Evolutionary conservation across 73 alveolate genomes (phyloP), one percentile per base, ranked within the genome.

Genomic region (Paramecium caudatum): DNA sequence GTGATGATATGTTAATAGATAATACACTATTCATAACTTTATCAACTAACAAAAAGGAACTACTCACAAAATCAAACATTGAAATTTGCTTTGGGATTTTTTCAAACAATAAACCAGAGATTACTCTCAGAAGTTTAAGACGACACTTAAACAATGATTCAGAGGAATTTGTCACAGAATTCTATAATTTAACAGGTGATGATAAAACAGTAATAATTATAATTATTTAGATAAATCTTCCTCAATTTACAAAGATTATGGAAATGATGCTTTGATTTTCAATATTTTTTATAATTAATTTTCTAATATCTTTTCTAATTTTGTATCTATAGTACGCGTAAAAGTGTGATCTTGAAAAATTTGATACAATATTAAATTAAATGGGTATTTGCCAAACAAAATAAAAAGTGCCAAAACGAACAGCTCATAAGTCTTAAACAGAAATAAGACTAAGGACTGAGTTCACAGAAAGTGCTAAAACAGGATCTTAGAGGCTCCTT

Each of bases 371-470:
- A n/a, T n/a, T n/a, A n/a, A n/a, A n/a, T n/a, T 27, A 5, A 2
- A 55, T 55, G 80, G 80, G 80, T 55, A 43, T 55, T 55, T 55
- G 80, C n/a, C 80, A 55, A 55, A 55, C 80, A 0, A 55, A 55
- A 55, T 21, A 12, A 3, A 55, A 12, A 55, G 30, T 27, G 23
- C 12, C 80, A 23, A 55, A 55, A 21, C 23, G 12, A 55, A 55
- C 23, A 9, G 30, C 80, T 19, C 7, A 3, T 37, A 55, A 37
- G 23, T 55, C 80, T 2, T 55, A 55, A 55, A 55, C 46, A 27
- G 46, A 23, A 19, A 55, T 55, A 15, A 55, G 46, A 55, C 8
- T 55, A 5, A 55, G 3, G 45, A 55, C 80, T 55, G 80, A 55
- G 30, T 37, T 55, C 10, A 23, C 80, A 5, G 80, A 55, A 25